These are phyloP conservation scores for Fomitopsis serialis DNA, from an alignment of 768 basidiomycete species.

Conservation along the genomic window DNA sequence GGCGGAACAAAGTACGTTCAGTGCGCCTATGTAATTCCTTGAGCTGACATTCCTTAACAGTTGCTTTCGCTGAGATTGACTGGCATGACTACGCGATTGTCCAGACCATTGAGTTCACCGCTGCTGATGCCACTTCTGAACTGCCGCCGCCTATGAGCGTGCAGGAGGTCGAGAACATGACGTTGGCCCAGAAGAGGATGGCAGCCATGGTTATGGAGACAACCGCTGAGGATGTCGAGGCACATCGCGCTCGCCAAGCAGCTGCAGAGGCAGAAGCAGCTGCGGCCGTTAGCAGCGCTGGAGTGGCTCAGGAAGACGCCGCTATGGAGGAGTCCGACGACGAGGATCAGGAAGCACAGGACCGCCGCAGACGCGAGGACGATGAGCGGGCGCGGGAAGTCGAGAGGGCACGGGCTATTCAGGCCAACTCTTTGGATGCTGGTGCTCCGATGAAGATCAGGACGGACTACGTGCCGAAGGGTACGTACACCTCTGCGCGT, in stretches of 20 bases:
- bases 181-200: constrained; percentile 95
- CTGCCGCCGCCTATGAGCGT: constrained; percentile 96
- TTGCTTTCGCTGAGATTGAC: constrained; percentile 95
- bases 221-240: constrained; percentile 81
- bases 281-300: constrained; percentile 66
- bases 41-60: constrained; percentile 29
- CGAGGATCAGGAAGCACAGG: constrained; percentile 59
- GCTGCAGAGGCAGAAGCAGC: constrained; percentile 84
- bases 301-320: constrained; percentile 55
- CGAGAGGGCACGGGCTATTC: constrained; percentile 74
- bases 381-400: constrained; percentile 66
- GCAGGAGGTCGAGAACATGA: constrained; percentile 94
- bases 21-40: background rate
- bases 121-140: constrained; percentile 84
- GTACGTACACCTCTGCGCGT: constrained; percentile 39
- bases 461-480: constrained; percentile 92
- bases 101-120: constrained; percentile 96
- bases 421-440: constrained; percentile 68
- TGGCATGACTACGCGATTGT: constrained; percentile 99
- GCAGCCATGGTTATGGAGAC: constrained; percentile 98
- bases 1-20: constrained; percentile 75
- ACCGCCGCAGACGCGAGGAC: constrained; percentile 60
- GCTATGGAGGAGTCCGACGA: constrained; percentile 84
- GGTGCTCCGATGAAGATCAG: constrained; percentile 88
- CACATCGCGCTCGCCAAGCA: constrained; percentile 73